phyloP scores from a whole-genome alignment of 1,284 basidiomycete species.

The Sparassis latifolia region DNA sequence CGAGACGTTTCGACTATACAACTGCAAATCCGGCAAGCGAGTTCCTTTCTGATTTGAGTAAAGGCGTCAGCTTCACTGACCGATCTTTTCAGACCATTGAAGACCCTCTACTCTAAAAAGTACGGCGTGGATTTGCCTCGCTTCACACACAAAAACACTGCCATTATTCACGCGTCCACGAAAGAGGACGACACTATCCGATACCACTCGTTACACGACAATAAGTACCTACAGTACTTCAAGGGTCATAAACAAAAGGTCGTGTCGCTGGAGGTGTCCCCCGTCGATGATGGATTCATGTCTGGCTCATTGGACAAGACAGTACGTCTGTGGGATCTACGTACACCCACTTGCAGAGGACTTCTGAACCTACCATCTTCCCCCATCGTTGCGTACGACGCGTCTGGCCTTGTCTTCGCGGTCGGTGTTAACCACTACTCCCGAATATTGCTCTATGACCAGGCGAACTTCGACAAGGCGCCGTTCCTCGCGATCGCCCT shows the following conservation, averaged over 20 bases:
- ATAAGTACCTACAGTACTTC: slow-evolving; percentile 94
- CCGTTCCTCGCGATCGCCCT: slow-evolving; percentile 84
- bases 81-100: slow-evolving; percentile 47
- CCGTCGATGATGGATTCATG: slow-evolving; percentile 92
- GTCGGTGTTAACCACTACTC: slow-evolving; percentile 86
- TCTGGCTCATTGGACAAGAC: slow-evolving; percentile 92
- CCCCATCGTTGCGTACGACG: slow-evolving; percentile 88
- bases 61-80: slow-evolving; percentile 23
- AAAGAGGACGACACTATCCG: slow-evolving; percentile 94
- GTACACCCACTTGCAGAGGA: slow-evolving; percentile 70
- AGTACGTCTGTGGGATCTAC: slow-evolving; percentile 95
- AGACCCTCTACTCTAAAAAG: slow-evolving; percentile 88
- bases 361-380: slow-evolving; percentile 65
- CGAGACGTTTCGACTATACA: slow-evolving; percentile 88
- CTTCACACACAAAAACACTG: slow-evolving; percentile 86
- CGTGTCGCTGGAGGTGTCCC: slow-evolving; percentile 87
- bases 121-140: slow-evolving; percentile 93
- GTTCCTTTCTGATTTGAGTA: slow-evolving; percentile 35
- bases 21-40: slow-evolving; percentile 86
- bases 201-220: slow-evolving; percentile 93
- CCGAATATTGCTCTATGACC: slow-evolving; percentile 85
- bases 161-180: slow-evolving; percentile 88
- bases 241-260: slow-evolving; percentile 90
- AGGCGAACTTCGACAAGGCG: slow-evolving; percentile 83
- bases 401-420: slow-evolving; percentile 86